Evolutionary conservation across 768 basidiomycete genomes (phyloP), one percentile per base, ranked within the genome.

Genomic region (Serendipita vermifera): DNA sequence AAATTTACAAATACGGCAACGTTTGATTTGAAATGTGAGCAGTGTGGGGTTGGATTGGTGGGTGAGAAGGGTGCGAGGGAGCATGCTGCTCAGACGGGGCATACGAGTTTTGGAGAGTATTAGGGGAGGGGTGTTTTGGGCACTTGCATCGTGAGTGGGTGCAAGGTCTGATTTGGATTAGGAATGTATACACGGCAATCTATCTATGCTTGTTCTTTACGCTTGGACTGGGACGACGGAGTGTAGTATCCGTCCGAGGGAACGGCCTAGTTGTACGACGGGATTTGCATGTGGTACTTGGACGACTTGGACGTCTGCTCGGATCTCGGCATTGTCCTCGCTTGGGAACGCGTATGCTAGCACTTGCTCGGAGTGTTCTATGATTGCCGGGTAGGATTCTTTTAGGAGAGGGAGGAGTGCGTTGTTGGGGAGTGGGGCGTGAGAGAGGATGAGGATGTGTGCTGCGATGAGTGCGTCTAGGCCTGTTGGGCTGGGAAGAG

Each of bases 41-140:
- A 84, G 53, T 98, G 93, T 64, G 80, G 84, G 15, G 74, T 81
- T 62, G 91, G 88, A 0, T 70, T 98, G 61, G 93, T 85, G 62
- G 94, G 94, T 32, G 93, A 98, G 72, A 97, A 92, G 64, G 92
- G 82, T 59, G 94, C 94, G 1, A 79, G 87, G 33, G 77, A 78
- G 43, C 94, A 98, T 66, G 94, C 94, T 3, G 77, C 78, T 63
- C 73, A 80, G 68, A 96, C 91, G 0, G 90, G 93, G 0, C 93
- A 96, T 69, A 76, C 77, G 17, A 73, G 75, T 38, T 93, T 93
- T 62, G 88, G 87, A 59, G 90, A 90, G 65, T 91, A 83, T 65
- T 87, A 58, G 29, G 5, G 2, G 46, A n/a, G n/a, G n/a, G n/a
- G n/a, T n/a, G n/a, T n/a, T n/a, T n/a, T n/a, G n/a, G n/a, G n/a